Percentiles rank a stretch among this genome's conserved stretches.
Evolutionary conservation across 495 filamentous ascomycete species (phyloP).

Genomic region (Aspergillus carlsbadensis): DNA sequence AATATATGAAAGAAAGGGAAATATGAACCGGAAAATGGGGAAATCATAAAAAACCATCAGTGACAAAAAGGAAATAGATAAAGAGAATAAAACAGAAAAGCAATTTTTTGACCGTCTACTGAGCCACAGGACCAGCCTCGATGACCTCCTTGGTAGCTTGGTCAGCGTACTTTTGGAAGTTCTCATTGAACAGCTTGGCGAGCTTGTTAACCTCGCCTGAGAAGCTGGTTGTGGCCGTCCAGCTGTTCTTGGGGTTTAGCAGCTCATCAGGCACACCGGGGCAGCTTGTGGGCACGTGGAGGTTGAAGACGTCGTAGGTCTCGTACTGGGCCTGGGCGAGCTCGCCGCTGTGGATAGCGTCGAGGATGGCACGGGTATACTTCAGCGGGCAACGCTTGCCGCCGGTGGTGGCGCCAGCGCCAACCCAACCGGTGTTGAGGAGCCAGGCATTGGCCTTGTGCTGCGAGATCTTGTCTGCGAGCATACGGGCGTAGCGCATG

Average conservation of each 20-base stretch:
- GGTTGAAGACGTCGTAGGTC: conserved; percentile 95
- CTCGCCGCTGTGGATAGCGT: conserved; percentile 95
- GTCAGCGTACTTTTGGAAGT: conserved; percentile 93
- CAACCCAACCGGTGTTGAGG: conserved; percentile 99
- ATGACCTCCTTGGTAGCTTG: conserved; percentile 78
- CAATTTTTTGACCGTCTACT: conserved; percentile 13
- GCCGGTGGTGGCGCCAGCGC: conserved; percentile 88
- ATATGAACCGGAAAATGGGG: conserved; percentile 15
- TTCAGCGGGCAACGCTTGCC: conserved; percentile 98
- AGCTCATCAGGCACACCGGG: conserved; percentile 84
- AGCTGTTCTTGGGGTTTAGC: conserved; percentile 90
- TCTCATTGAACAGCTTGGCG: conserved; percentile 83
- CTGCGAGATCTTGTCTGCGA: conserved; percentile 93
- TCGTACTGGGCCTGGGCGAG: conserved; percentile 90
- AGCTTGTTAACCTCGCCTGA: conserved; percentile 84
- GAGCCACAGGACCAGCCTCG: conserved; percentile 36
- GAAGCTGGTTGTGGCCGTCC: conserved; percentile 80
- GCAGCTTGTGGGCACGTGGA: conserved; percentile 84
- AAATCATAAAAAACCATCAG: conserved; percentile 6
- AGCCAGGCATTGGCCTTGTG: conserved; percentile 98
- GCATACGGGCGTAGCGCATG: conserved; percentile 98
- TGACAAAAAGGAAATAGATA: too few species aligned
- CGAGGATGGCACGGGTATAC: conserved; percentile 97
- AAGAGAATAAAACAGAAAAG: conserved; percentile 14
- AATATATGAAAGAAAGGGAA: conserved; percentile 20